phyloP scores from a whole-genome alignment of 2,329 filamentous ascomycete genomes.

The Talaromyces atroroseus region DNA sequence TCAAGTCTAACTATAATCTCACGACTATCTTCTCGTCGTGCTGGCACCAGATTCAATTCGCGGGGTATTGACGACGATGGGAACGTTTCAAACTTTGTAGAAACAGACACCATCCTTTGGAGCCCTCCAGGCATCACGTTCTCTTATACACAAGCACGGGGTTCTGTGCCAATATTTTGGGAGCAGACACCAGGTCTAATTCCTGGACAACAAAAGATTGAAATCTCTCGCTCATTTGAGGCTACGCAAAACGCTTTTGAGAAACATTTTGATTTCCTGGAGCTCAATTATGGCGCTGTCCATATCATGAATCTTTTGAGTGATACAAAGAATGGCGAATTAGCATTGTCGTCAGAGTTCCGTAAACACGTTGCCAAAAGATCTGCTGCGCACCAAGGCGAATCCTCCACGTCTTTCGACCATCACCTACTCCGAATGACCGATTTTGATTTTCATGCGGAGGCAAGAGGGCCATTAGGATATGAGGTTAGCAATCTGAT shows the following conservation, averaged over 20 bases:
- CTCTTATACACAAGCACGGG: conserved; percentile 87
- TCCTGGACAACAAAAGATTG: conserved; percentile 91
- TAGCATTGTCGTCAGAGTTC: conserved; percentile 75
- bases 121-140: conserved; percentile 71
- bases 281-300: conserved; percentile 79
- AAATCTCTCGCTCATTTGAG: conserved; percentile 78
- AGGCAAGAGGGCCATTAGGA: conserved; percentile 77
- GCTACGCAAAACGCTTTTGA: conserved; percentile 93
- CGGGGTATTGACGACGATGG: conserved; percentile 96
- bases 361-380: conserved; percentile 70
- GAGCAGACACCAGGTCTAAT: conserved; percentile 84
- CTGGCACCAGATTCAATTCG: conserved; percentile 94
- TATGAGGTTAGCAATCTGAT: conserved; percentile 91
- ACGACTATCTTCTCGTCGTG: conserved; percentile 79
- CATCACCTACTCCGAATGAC: conserved; percentile 73
- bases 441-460: conserved; percentile 94
- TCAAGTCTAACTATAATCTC: conserved; percentile 87
- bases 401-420: conserved; percentile 52
- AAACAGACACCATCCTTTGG: conserved; percentile 92
- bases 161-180: conserved; percentile 95
- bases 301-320: conserved; percentile 95
- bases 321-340: conserved; percentile 77
- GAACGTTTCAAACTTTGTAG: conserved; percentile 97
- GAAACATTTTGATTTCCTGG: conserved; percentile 86
- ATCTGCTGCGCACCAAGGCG: conserved; percentile 56